These are phyloP conservation scores for Loxodes magnus DNA, from an alignment of 73 alveolate species.

Conservation along the genomic window DNA sequence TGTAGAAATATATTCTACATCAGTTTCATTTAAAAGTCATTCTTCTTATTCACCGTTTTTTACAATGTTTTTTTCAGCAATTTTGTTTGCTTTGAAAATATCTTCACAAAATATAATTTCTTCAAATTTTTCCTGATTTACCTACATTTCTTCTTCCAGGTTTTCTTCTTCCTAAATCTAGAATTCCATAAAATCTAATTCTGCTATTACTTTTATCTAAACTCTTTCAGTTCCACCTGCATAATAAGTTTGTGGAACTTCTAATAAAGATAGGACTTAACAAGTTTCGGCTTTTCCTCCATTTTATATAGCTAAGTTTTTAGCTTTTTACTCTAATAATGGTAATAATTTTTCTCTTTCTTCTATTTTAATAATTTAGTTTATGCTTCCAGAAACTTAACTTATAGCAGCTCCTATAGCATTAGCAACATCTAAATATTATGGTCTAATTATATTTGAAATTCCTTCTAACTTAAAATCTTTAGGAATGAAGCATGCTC, in stretches of 20 bases:
- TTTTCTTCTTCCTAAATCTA: slow-evolving; percentile 1
- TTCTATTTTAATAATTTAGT: background rate
- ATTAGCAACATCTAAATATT: slow-evolving; percentile 10
- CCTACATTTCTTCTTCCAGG: too few relatives aligned
- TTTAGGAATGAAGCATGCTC: slow-evolving; percentile 1
- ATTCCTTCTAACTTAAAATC: background rate
- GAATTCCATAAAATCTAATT: background rate
- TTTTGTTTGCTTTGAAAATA: background rate
- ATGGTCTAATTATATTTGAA: background rate
- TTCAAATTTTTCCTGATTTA: too few relatives aligned
- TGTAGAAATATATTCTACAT: background rate
- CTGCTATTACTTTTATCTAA: slow-evolving; percentile 8
- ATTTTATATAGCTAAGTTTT: too few relatives aligned
- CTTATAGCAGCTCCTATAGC: slow-evolving; percentile 18
- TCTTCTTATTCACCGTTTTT: background rate
- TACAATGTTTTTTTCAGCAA: background rate
- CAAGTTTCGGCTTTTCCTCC: too few relatives aligned
- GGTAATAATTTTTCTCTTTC: background rate
- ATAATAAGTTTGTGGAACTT: too few relatives aligned
- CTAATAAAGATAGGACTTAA: too few relatives aligned
- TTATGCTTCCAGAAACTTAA: background rate
- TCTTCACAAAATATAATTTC: too few relatives aligned
- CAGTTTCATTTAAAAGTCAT: slow-evolving; percentile 1
- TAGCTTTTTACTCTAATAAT: background rate
- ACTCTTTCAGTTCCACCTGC: background rate